These are phyloP conservation scores for Pleurotus giganteus DNA, from an alignment of 768 basidiomycete species.

Conservation along the genomic window DNA sequence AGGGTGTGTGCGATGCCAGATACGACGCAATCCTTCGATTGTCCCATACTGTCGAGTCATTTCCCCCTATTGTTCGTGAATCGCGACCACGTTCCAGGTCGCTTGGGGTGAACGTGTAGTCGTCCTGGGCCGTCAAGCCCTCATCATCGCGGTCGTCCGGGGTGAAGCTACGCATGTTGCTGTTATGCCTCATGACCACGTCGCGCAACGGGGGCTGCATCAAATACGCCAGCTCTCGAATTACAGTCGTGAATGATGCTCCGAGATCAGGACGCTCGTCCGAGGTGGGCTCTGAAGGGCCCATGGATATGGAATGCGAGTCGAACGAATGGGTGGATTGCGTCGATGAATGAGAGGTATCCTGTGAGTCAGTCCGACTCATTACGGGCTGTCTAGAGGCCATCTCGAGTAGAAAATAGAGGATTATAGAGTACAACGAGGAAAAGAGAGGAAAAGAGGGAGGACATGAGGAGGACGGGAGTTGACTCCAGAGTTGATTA, in stretches of 20 bases:
- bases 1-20: constrained; percentile 29
- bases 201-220: constrained; percentile 5
- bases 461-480: neutral
- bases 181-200: constrained; percentile 8
- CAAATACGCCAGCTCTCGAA: constrained; percentile 51
- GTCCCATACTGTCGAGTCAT: constrained; percentile 65
- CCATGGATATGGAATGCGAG: constrained; percentile 5
- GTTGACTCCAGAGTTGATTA: neutral
- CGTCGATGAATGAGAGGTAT: constrained; percentile 4
- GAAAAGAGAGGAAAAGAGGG: neutral
- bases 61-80: constrained; percentile 16
- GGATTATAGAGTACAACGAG: neutral
- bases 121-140: constrained; percentile 1
- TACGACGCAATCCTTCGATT: constrained; percentile 59
- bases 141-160: neutral
- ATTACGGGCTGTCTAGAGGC: constrained; percentile 5
- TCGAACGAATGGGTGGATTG: constrained; percentile 4
- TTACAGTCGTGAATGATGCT: constrained; percentile 59
- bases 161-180: neutral
- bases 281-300: constrained; percentile 47
- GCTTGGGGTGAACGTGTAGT: constrained; percentile 14
- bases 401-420: neutral
- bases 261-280: constrained; percentile 74
- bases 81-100: constrained; percentile 12
- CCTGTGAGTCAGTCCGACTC: constrained; percentile 4